Evolutionary conservation across 2,329 filamentous ascomycete species (phyloP).

Genomic region (Monilinia vaccinii-corymbosi): DNA sequence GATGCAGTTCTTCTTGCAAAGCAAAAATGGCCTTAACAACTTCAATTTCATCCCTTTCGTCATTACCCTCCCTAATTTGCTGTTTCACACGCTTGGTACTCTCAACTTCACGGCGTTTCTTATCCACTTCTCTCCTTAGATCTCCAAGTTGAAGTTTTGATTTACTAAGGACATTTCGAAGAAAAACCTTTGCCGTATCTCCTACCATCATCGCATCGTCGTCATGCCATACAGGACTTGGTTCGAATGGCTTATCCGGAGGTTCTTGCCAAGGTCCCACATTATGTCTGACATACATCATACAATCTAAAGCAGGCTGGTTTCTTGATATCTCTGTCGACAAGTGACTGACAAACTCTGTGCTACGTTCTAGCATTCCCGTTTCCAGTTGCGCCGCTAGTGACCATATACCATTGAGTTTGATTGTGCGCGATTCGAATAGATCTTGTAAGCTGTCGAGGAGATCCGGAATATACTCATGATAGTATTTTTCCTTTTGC

Average conservation of each 20-base stretch:
- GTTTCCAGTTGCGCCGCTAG: constrained; percentile 71
- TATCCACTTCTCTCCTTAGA: constrained; percentile 72
- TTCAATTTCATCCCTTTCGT: constrained; percentile 82
- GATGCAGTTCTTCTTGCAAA: constrained; percentile 76
- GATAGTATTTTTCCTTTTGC: constrained; percentile 94
- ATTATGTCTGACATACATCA: constrained; percentile 98
- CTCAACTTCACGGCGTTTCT: constrained; percentile 79
- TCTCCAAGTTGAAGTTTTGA: constrained; percentile 79
- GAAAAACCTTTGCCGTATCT: constrained; percentile 77
- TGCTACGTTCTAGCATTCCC: constrained; percentile 67
- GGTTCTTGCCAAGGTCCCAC: constrained; percentile 76
- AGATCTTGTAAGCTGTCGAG: constrained; percentile 91
- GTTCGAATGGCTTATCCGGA: constrained; percentile 75
- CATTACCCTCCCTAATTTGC: constrained; percentile 69
- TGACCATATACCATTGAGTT: constrained; percentile 79
- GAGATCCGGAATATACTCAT: constrained; percentile 90
- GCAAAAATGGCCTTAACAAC: constrained; percentile 76
- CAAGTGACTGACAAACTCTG: constrained; percentile 62
- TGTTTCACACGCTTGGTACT: constrained; percentile 64
- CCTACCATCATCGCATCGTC: constrained; percentile 80
- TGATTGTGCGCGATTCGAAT: constrained; percentile 76
- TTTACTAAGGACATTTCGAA: constrained; percentile 86
- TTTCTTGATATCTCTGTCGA: constrained; percentile 79
- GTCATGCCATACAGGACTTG: constrained; percentile 95
- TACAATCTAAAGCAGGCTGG: constrained; percentile 78